Conservation (phyloP, 257 asterid genomes). For the Solanum sejunctum region DNA sequence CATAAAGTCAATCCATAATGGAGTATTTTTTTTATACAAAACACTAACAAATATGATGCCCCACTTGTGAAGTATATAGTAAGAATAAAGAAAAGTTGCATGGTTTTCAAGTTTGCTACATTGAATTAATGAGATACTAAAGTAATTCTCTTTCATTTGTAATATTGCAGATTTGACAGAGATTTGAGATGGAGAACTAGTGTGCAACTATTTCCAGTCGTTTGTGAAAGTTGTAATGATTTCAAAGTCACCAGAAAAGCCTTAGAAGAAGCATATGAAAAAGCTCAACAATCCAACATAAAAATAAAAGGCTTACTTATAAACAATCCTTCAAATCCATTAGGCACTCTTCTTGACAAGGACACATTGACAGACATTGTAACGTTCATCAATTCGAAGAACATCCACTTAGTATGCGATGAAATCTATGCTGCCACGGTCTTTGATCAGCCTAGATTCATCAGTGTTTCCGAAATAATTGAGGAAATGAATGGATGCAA, state of each 20-base stretch:
- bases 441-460: conserved; percentile 44
- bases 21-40: neutral
- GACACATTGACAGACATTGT: conserved; percentile 31
- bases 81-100: neutral
- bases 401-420: conserved; percentile 65
- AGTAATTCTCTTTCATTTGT: neutral
- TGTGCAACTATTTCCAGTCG: conserved; percentile 44
- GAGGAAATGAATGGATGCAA: conserved; percentile 23
- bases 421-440: conserved; percentile 89
- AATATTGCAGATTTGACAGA: conserved; percentile 51
- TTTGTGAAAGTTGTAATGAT: conserved; percentile 48
- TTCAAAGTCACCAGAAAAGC: conserved; percentile 49
- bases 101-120: neutral
- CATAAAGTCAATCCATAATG: neutral
- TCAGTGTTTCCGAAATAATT: conserved; percentile 61
- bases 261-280: conserved; percentile 46
- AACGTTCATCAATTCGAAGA: conserved; percentile 28
- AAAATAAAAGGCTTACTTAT: conserved; percentile 58
- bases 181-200: conserved; percentile 84
- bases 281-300: conserved; percentile 43
- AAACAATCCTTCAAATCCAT: conserved; percentile 81
- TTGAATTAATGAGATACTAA: neutral
- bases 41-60: neutral
- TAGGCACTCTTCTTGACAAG: conserved; percentile 58
- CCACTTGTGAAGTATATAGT: neutral